Conservation (phyloP, 345 rosid species). For the Geranium rotundifolium region DNA sequence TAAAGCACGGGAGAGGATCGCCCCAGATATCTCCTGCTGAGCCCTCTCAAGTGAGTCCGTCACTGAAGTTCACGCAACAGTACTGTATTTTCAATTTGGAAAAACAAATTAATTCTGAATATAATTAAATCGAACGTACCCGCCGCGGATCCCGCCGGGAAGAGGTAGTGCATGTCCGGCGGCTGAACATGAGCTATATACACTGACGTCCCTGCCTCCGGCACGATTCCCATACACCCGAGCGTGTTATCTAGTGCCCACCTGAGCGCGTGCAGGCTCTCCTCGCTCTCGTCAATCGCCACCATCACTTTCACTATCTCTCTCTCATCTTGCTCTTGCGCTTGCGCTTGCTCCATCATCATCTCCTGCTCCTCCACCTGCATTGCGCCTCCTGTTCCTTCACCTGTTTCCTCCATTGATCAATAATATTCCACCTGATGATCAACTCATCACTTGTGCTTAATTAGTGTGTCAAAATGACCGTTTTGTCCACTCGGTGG, state of each 20-base stretch:
- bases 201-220: constrained; percentile 23
- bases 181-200: constrained; percentile 58
- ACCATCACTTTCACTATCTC: constrained; percentile 32
- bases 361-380: constrained; percentile 11
- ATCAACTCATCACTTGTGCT: no score
- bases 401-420: no score
- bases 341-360: not conserved
- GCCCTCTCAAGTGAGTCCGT: constrained; percentile 45
- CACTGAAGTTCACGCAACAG: not conserved
- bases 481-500: not conserved
- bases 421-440: constrained; percentile 4
- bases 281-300: constrained; percentile 50
- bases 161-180: constrained; percentile 24
- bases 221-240: not conserved
- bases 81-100: no score
- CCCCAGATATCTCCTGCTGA: constrained; percentile 39
- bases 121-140: not conserved
- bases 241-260: constrained; percentile 43
- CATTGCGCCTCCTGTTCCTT: constrained; percentile 3
- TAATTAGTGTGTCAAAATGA: no score
- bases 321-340: no score
- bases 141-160: constrained; percentile 42
- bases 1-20: constrained; percentile 41
- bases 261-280: constrained; percentile 47
- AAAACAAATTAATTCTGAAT: not conserved